A percentile compares a stretch with the other conserved stretches of the same genome.
These are phyloP conservation scores for Diophrys appendiculata DNA, from an alignment of 73 alveolate species.

Conservation along the genomic window DNA sequence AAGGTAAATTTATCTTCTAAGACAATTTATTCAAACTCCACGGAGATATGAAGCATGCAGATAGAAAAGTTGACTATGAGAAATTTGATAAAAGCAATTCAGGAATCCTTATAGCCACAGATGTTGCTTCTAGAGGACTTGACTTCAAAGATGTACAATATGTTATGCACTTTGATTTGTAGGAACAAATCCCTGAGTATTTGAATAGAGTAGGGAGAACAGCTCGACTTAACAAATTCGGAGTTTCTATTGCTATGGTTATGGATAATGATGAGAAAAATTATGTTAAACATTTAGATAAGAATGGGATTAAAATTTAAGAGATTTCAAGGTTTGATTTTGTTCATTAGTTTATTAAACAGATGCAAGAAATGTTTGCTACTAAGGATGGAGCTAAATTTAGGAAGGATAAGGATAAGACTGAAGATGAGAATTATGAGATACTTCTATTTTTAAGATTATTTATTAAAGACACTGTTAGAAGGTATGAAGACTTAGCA, in stretches of 20 bases:
- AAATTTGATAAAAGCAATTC: constrained; percentile 78
- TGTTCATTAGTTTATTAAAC: constrained; percentile 54
- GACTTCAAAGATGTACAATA: constrained; percentile 90
- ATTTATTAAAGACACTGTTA: constrained; percentile 32
- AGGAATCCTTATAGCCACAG: constrained; percentile 87
- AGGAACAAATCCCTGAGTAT: constrained; percentile 91
- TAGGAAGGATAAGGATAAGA: constrained; percentile 49
- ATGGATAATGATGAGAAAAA: constrained; percentile 72
- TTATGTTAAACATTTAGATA: constrained; percentile 55
- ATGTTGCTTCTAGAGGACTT: constrained; percentile 96
- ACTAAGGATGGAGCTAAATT: constrained; percentile 35
- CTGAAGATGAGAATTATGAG: constrained; percentile 78
- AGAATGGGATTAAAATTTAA: constrained; percentile 54
- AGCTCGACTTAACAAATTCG: constrained; percentile 89
- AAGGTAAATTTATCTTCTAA: constrained; percentile 55
- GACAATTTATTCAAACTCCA: constrained; percentile 85
- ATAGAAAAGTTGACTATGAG: constrained; percentile 79
- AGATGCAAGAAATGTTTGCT: constrained; percentile 59
- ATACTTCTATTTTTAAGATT: constrained; percentile 32
- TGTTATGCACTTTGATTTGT: constrained; percentile 91
- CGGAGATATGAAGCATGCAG: constrained; percentile 93
- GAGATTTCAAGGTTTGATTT: constrained; percentile 67
- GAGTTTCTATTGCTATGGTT: constrained; percentile 74
- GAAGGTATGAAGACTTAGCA: background rate
- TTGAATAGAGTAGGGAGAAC: constrained; percentile 97